These are phyloP conservation scores for Diaporthe sp. DNA, from an alignment of 2,329 filamentous ascomycete genomes.

Conservation along the genomic window DNA sequence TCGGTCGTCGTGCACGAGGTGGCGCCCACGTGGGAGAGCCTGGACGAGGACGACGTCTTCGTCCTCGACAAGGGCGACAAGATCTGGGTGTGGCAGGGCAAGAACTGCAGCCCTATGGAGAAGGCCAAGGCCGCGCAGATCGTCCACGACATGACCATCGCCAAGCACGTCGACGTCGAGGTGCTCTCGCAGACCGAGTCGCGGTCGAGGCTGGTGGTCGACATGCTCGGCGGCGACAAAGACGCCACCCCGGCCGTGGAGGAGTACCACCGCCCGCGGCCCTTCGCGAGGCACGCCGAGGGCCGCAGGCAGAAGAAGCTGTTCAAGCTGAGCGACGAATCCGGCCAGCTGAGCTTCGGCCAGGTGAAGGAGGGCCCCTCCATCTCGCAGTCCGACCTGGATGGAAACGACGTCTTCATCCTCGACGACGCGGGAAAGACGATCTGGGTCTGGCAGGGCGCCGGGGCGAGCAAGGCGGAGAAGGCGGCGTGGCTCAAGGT, in stretches of 20 bases:
- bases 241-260: conserved; percentile 58
- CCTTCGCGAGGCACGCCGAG: conserved; percentile 50
- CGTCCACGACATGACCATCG: conserved; percentile 73
- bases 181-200: conserved; percentile 73
- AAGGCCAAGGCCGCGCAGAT: conserved; percentile 77
- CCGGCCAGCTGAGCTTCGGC: conserved; percentile 68
- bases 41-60: conserved; percentile 77
- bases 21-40: conserved; percentile 69
- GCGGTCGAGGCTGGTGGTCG: conserved; percentile 66
- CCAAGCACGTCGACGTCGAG: conserved; percentile 75
- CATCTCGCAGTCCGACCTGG: conserved; percentile 62
- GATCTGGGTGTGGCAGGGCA: conserved; percentile 79
- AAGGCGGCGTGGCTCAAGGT: conserved; percentile 71
- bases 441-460: conserved; percentile 77
- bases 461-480: conserved; percentile 68
- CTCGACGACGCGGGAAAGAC: conserved; percentile 67
- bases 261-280: conserved; percentile 54
- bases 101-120: conserved; percentile 75
- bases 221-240: conserved; percentile 64
- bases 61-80: conserved; percentile 72
- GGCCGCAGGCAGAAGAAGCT: conserved; percentile 56
- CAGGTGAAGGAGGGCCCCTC: conserved; percentile 67
- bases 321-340: conserved; percentile 73
- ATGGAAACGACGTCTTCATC: conserved; percentile 72
- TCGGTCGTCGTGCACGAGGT: conserved; percentile 74